A percentile compares a stretch with the other conserved stretches of the same genome.
phyloP scores from a whole-genome alignment of 202 grass and related monocot genomes.

The Schoenoplectus tabernaemontani region DNA sequence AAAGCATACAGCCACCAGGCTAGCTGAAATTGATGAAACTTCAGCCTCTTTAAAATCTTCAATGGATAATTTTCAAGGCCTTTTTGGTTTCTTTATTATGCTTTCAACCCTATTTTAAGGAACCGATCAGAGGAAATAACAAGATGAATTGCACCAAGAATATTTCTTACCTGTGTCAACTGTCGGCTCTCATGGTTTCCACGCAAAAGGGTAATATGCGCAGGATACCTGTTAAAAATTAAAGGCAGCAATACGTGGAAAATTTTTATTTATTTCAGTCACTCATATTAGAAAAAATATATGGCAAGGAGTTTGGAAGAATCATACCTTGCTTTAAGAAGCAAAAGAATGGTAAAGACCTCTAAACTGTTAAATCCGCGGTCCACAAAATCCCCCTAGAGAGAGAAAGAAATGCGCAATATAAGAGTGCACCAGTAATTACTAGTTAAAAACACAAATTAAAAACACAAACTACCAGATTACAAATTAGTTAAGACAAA shows the following conservation, averaged over 20 bases:
- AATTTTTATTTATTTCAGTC: neutral
- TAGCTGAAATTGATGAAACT: too few relatives aligned
- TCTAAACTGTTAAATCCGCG: slow-evolving; percentile 94
- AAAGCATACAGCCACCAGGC: too few relatives aligned
- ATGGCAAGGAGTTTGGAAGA: neutral
- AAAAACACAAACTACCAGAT: too few relatives aligned
- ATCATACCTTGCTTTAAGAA: slow-evolving; percentile 77
- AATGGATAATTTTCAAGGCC: neutral
- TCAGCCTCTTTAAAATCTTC: neutral
- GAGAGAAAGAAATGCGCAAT: neutral
- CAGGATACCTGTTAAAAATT: slow-evolving; percentile 57
- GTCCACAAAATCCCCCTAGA: slow-evolving; percentile 96
- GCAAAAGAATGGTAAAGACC: slow-evolving; percentile 92
- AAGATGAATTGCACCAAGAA: slow-evolving; percentile 11
- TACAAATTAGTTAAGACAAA: neutral
- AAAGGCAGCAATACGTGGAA: slow-evolving; percentile 5
- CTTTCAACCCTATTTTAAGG: neutral
- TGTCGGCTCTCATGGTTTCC: slow-evolving; percentile 99
- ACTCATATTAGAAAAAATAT: neutral
- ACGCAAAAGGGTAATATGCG: slow-evolving; percentile 91
- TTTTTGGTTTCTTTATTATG: neutral
- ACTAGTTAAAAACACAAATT: neutral
- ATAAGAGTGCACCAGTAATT: neutral
- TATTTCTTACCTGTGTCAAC: slow-evolving; percentile 68
- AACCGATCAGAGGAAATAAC: neutral